Conservation (phyloP, 2,329 filamentous ascomycete species). For the Monosporascus ibericus region DNA sequence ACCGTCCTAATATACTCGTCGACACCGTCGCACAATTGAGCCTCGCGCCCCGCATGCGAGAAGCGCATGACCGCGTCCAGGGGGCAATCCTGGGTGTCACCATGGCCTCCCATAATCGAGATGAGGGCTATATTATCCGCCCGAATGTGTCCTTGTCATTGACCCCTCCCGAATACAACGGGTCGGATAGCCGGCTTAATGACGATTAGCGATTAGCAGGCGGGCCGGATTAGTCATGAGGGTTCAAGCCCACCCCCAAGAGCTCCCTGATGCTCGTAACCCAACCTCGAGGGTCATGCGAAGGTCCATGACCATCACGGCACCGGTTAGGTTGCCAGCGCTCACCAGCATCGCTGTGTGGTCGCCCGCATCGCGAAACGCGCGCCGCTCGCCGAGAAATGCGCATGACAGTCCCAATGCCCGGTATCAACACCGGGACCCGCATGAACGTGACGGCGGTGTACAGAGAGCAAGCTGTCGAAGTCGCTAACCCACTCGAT, state of each 20-base stretch:
- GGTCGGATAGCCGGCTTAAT: conserved; percentile 36
- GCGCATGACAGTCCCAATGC: conserved; percentile 49
- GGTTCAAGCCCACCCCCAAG: conserved; percentile 24
- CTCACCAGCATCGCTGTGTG: conserved; percentile 18
- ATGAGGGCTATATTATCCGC: no score
- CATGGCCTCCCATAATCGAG: conserved; percentile 43
- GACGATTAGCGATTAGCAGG: background rate
- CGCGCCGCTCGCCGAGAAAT: conserved; percentile 33
- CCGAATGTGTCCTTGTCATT: no score
- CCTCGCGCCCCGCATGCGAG: conserved; percentile 24
- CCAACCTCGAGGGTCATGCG: conserved; percentile 37
- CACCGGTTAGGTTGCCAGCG: conserved; percentile 29
- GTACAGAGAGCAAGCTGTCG: conserved; percentile 25
- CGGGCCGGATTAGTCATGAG: background rate
- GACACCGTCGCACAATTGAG: conserved; percentile 38
- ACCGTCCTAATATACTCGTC: conserved; percentile 38
- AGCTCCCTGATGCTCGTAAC: conserved; percentile 45
- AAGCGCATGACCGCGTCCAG: conserved; percentile 26
- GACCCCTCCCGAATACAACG: conserved; percentile 35
- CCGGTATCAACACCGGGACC: conserved; percentile 41
- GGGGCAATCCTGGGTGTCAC: conserved; percentile 35
- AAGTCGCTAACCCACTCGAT: conserved; percentile 35
- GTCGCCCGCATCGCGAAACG: conserved; percentile 11
- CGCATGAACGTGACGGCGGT: conserved; percentile 18
- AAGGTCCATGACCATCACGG: conserved; percentile 34